A percentile compares a stretch with the other conserved stretches of the same genome.
These are phyloP conservation scores for Ophiostoma ips DNA, from an alignment of 2,329 filamentous ascomycete species.

Conservation along the genomic window DNA sequence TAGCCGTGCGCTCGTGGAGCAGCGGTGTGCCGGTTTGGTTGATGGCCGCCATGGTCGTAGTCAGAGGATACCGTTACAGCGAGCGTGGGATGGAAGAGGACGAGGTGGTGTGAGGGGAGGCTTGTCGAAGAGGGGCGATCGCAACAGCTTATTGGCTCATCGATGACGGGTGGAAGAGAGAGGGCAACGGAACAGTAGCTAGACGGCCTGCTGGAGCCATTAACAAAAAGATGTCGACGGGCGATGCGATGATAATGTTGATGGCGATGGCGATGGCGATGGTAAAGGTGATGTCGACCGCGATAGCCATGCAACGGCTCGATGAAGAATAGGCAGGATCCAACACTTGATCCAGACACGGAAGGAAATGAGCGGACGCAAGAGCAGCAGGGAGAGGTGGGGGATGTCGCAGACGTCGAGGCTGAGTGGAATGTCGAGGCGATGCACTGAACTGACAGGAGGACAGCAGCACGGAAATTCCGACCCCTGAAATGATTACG, in stretches of 20 bases:
- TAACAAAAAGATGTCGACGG: neutral
- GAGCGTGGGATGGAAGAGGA: neutral
- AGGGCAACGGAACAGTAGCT: neutral
- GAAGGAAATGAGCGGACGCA: too few species aligned
- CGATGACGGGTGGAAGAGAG: neutral
- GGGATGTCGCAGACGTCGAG: too few species aligned
- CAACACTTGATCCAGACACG: too few species aligned
- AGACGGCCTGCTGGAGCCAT: neutral
- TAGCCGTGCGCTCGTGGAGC: neutral
- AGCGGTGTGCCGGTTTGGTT: neutral
- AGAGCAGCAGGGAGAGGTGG: too few species aligned
- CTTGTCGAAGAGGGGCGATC: neutral
- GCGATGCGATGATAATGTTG: neutral
- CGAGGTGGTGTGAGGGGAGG: too few species aligned
- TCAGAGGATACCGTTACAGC: too few species aligned
- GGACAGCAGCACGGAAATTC: too few species aligned
- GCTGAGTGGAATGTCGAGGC: too few species aligned
- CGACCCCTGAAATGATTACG: neutral
- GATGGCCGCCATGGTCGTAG: neutral
- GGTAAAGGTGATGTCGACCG: neutral
- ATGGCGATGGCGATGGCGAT: neutral
- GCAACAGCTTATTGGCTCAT: neutral
- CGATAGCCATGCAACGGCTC: too few species aligned
- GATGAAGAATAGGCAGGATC: too few species aligned
- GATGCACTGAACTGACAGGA: too few species aligned